Percentiles rank a stretch among this genome's conserved stretches.
Evolutionary conservation across 2,329 filamentous ascomycete species (phyloP).

Genomic region (Fusarium sterilihyphosum): DNA sequence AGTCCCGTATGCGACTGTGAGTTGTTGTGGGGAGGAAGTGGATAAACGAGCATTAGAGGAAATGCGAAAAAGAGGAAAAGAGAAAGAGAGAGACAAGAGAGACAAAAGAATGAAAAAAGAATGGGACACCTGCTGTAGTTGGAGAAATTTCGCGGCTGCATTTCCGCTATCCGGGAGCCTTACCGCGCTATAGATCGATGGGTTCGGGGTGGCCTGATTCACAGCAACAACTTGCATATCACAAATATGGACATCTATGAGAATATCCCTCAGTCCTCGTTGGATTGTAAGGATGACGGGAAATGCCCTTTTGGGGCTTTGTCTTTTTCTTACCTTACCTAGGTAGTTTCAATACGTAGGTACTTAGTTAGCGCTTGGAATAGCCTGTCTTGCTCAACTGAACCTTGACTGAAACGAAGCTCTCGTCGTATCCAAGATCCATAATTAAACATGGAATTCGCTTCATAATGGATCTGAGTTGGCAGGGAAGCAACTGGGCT

Average conservation of each 20-base stretch:
- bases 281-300: neutral
- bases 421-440: conserved; percentile 20
- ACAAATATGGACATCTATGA: neutral
- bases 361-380: neutral
- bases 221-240: neutral
- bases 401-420: neutral
- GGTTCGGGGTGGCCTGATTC: neutral
- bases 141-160: neutral
- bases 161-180: conserved; percentile 13
- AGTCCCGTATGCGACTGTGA: neutral
- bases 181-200: neutral
- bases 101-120: neutral
- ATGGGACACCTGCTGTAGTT: conserved; percentile 1
- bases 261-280: neutral
- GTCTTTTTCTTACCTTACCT: neutral
- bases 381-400: neutral
- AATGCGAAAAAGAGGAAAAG: neutral
- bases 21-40: conserved; percentile 13
- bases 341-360: neutral
- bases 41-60: neutral
- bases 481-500: neutral
- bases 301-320: neutral
- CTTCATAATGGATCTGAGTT: neutral
- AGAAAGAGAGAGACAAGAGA: neutral
- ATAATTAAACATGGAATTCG: conserved; percentile 24